These are phyloP conservation scores for Myxozyma lipomycoides DNA, from an alignment of 805 yeast species.

Conservation along the genomic window DNA sequence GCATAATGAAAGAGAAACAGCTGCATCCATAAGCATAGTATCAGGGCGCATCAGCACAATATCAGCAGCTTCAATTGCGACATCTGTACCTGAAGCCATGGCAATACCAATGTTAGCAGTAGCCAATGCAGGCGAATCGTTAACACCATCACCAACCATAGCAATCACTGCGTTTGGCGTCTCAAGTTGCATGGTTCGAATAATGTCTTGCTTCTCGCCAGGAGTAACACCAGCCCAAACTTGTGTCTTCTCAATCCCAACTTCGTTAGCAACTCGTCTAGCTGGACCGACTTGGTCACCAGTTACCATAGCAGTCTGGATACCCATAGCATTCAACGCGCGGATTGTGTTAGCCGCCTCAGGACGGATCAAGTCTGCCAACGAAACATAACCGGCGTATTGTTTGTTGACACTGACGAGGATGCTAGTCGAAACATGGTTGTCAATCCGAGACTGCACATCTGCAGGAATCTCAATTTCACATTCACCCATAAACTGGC, in stretches of 20 bases:
- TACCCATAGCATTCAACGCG: conserved; percentile 50
- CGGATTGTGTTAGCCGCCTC: conserved; percentile 61
- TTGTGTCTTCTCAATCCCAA: conserved; percentile 62
- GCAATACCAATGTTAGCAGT: conserved; percentile 88
- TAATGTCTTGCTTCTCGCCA: conserved; percentile 64
- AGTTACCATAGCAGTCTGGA: conserved; percentile 76
- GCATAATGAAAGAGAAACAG: conserved; percentile 62
- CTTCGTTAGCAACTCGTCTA: conserved; percentile 53
- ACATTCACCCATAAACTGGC: conserved; percentile 39
- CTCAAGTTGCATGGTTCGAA: conserved; percentile 50
- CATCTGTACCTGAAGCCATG: conserved; percentile 87
- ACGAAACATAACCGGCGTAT: conserved; percentile 61
- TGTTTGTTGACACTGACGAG: conserved; percentile 56
- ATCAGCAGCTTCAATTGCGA: conserved; percentile 96
- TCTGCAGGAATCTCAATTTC: conserved; percentile 20
- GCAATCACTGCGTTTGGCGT: conserved; percentile 46
- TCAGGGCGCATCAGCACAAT: conserved; percentile 59
- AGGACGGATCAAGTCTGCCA: conserved; percentile 63
- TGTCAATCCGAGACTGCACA: conserved; percentile 27
- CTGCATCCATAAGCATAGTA: conserved; percentile 38
- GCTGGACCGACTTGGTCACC: conserved; percentile 77
- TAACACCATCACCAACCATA: conserved; percentile 96
- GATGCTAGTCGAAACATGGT: conserved; percentile 46
- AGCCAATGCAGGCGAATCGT: conserved; percentile 95
- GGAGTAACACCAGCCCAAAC: conserved; percentile 78